These are phyloP conservation scores for Alternaria sp. DNA, from an alignment of 2,329 filamentous ascomycete genomes.

Conservation along the genomic window DNA sequence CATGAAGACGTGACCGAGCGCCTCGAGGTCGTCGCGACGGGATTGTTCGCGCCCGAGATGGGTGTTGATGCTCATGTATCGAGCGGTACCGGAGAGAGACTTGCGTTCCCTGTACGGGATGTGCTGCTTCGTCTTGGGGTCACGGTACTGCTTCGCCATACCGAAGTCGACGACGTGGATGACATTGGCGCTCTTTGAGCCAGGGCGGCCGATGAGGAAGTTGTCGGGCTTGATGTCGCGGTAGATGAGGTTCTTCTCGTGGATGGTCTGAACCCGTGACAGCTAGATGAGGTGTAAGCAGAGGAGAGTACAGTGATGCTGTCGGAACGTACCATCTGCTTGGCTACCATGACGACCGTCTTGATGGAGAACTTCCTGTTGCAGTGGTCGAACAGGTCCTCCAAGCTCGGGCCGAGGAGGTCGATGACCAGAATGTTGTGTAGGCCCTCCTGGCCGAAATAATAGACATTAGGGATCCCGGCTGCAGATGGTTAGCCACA, in stretches of 20 bases:
- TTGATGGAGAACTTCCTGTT: constrained; percentile 94
- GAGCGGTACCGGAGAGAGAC: constrained; percentile 91
- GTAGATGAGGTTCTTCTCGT: constrained; percentile 99
- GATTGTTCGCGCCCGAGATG: constrained; percentile 96
- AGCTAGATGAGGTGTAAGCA: constrained; percentile 60
- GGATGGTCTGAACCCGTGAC: constrained; percentile 89
- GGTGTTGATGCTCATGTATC: constrained; percentile 99
- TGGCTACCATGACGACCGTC: constrained; percentile 98
- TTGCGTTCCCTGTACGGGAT: constrained; percentile 98
- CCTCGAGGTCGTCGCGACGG: constrained; percentile 92
- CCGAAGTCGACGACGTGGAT: constrained; percentile 99
- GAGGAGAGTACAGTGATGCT: not conserved
- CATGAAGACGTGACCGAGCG: constrained; percentile 73
- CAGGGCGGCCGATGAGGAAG: constrained; percentile 92
- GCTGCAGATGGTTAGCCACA: constrained; percentile 60
- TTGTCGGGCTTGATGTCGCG: constrained; percentile 99
- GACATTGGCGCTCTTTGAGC: constrained; percentile 93
- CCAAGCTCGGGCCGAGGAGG: constrained; percentile 89
- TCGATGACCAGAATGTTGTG: constrained; percentile 99
- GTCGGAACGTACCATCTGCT: constrained; percentile 83
- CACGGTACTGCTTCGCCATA: constrained; percentile 99
- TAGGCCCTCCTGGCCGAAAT: constrained; percentile 96
- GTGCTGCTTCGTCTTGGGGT: constrained; percentile 98
- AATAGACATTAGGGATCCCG: constrained; percentile 99
- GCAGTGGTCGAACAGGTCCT: constrained; percentile 97